Conservation (phyloP, 2,329 filamentous ascomycete genomes). For the Pezicula neosporulosa region DNA sequence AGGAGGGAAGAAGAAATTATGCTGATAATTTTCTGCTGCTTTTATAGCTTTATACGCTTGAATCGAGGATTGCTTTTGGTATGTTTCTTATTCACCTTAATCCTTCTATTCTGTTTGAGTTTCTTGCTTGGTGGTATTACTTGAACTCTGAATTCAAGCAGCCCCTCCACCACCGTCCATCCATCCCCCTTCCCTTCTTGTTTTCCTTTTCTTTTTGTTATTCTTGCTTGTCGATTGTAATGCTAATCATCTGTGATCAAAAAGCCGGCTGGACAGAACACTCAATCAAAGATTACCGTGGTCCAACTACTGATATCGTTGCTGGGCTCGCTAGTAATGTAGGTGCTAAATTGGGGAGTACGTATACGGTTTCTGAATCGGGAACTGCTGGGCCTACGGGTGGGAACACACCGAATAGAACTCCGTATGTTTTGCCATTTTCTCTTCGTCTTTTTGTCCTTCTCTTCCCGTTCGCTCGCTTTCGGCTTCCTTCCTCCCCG, state of each 20-base stretch:
- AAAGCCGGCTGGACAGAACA: constrained; percentile 55
- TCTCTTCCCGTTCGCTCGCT: background rate
- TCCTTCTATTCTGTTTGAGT: too few relatives aligned
- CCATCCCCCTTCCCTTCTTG: too few relatives aligned
- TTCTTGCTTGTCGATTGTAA: too few relatives aligned
- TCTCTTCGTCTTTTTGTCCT: background rate
- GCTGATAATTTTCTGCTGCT: background rate
- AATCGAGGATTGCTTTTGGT: constrained; percentile 28
- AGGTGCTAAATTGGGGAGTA: constrained; percentile 48
- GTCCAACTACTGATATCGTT: constrained; percentile 56
- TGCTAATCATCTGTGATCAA: too few relatives aligned
- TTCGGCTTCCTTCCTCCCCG: background rate
- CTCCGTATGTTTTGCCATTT: constrained; percentile 37
- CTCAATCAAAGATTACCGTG: constrained; percentile 48
- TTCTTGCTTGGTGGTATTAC: too few relatives aligned
- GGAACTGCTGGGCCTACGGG: constrained; percentile 63
- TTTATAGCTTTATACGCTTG: constrained; percentile 25
- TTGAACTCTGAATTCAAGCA: background rate
- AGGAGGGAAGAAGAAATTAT: background rate
- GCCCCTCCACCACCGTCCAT: background rate
- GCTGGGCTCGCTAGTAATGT: constrained; percentile 52
- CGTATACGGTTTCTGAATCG: constrained; percentile 55
- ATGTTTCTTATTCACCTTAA: constrained; percentile 1
- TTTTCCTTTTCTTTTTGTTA: too few relatives aligned
- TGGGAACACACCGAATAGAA: constrained; percentile 51